A percentile compares a stretch with the other conserved stretches of the same genome.
These are phyloP conservation scores for Spathaspora sp. DNA, from an alignment of 805 yeast species.

Conservation along the genomic window DNA sequence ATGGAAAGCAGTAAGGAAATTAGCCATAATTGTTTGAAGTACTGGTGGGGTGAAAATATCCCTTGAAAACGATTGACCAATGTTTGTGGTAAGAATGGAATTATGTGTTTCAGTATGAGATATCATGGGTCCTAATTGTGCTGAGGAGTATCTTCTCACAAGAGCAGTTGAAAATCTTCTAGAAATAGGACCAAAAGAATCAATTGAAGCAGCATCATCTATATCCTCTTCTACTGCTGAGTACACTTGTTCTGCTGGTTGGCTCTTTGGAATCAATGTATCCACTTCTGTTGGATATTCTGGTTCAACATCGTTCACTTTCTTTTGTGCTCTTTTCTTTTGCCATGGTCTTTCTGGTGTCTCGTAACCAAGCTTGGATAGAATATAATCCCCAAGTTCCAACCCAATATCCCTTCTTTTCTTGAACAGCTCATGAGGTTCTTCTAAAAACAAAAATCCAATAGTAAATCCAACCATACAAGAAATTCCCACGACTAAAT, in stretches of 20 bases:
- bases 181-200: conserved; percentile 9
- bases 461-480: conserved; percentile 21
- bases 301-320: background rate
- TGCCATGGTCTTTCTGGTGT: conserved; percentile 30
- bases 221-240: conserved; percentile 11
- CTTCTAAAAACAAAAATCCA: conserved; percentile 36
- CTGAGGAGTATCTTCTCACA: conserved; percentile 16
- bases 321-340: background rate
- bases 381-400: conserved; percentile 34
- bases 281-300: background rate
- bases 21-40: conserved; percentile 26
- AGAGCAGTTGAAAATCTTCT: conserved; percentile 18
- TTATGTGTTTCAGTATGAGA: conserved; percentile 7
- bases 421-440: conserved; percentile 25
- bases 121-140: conserved; percentile 7
- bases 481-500: conserved; percentile 28
- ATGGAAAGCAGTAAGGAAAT: conserved; percentile 46
- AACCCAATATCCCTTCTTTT: conserved; percentile 26
- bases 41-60: conserved; percentile 28
- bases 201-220: conserved; percentile 9
- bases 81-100: conserved; percentile 8
- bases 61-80: conserved; percentile 14
- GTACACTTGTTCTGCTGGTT: background rate
- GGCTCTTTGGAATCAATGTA: background rate
- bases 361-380: conserved; percentile 21